A percentile compares a stretch with the other conserved stretches of the same genome.
Evolutionary conservation across 805 yeast species (phyloP).

Genomic region (Priceomyces melissophilus): DNA sequence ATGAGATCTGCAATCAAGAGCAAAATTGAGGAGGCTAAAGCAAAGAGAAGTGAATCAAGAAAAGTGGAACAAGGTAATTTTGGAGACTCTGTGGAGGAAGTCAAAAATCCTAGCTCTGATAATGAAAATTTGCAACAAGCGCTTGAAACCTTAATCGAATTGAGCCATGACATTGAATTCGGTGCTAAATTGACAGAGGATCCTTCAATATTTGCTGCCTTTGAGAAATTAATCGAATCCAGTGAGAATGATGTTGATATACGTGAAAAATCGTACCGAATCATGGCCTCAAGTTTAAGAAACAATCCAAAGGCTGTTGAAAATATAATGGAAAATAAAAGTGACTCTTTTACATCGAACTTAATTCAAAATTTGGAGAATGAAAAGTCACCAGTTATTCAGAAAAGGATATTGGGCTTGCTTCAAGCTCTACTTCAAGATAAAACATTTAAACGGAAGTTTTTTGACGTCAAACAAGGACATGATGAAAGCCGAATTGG

Average conservation of each 20-base stretch:
- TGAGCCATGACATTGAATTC: conserved; percentile 62
- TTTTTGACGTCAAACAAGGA: conserved; percentile 16
- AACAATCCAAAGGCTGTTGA: conserved; percentile 65
- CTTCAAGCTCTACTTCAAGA: conserved; percentile 44
- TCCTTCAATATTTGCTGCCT: conserved; percentile 25
- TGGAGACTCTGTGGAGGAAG: conserved; percentile 17
- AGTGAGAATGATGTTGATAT: conserved; percentile 10
- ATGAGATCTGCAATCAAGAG: conserved; percentile 5
- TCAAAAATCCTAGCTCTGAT: conserved; percentile 17
- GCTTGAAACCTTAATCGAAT: conserved; percentile 50
- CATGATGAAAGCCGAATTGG: conserved; percentile 11
- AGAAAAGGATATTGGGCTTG: conserved; percentile 51
- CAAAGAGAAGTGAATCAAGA: neutral
- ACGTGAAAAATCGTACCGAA: conserved; percentile 54
- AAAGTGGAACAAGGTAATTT: conserved; percentile 11
- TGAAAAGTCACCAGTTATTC: conserved; percentile 27
- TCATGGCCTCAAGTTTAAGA: conserved; percentile 65
- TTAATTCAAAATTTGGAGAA: conserved; percentile 19
- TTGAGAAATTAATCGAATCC: conserved; percentile 20
- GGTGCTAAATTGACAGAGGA: conserved; percentile 48
- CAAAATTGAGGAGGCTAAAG: conserved; percentile 8
- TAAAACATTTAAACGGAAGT: conserved; percentile 27
- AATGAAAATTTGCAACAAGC: conserved; percentile 19
- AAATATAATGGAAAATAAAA: conserved; percentile 26
- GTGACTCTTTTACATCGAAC: conserved; percentile 14